Conservation (phyloP, 345 rosid genomes). For the Fremontodendron californicum region DNA sequence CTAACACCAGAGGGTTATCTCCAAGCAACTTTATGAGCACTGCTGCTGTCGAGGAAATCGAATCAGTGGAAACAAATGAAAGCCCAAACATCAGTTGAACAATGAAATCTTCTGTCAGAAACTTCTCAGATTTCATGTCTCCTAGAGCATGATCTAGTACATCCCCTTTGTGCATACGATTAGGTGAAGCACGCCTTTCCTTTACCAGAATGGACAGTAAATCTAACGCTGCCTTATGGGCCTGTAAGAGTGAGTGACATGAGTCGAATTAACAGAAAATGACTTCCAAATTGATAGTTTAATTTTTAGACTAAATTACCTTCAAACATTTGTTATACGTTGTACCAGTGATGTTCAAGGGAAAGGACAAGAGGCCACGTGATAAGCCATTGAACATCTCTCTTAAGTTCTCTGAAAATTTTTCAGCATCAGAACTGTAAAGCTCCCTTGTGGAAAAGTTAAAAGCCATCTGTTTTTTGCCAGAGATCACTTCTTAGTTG, state of each 20-base stretch:
- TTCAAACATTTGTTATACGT: constrained; percentile 31
- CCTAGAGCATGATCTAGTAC: constrained; percentile 20
- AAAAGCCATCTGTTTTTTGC: constrained; percentile 25
- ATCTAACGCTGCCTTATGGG: not conserved
- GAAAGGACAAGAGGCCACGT: constrained; percentile 26
- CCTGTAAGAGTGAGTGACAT: not conserved
- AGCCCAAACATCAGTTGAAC: constrained; percentile 13
- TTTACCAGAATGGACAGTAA: not conserved
- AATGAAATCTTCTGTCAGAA: constrained; percentile 26
- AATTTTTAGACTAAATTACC: constrained; percentile 14
- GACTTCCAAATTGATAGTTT: not conserved
- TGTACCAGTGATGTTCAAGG: constrained; percentile 37
- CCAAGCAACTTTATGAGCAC: constrained; percentile 25
- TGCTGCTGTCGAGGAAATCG: constrained; percentile 9
- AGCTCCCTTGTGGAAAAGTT: constrained; percentile 21
- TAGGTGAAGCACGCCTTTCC: constrained; percentile 14
- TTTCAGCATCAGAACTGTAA: constrained; percentile 21
- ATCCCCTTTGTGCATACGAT: constrained; percentile 12
- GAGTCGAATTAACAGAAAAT: not conserved
- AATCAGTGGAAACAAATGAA: constrained; percentile 20
- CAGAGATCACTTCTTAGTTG: not conserved
- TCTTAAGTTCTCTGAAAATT: constrained; percentile 1
- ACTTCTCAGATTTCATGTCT: constrained; percentile 26
- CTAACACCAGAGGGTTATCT: constrained; percentile 26
- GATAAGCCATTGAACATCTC: constrained; percentile 12